These are phyloP conservation scores for Aegilops sharonensis DNA, from an alignment of 176 grass and related monocot genomes.

Conservation along the genomic window DNA sequence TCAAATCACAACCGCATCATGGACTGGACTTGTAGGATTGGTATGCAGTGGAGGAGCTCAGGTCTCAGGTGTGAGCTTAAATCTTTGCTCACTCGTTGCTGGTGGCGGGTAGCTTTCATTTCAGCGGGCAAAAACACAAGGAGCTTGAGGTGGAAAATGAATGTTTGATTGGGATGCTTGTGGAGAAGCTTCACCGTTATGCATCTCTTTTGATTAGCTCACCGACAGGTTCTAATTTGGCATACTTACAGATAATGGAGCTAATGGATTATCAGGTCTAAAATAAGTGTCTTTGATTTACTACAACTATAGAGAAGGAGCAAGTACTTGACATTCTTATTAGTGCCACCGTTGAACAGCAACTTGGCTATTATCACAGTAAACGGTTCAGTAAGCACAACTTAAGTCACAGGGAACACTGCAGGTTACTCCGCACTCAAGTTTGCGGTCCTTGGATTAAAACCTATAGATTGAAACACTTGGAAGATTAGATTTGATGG, in stretches of 20 bases:
- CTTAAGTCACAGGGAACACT: not conserved
- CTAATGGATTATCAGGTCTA: too few species aligned
- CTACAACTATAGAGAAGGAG: too few species aligned
- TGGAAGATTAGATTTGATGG: not conserved
- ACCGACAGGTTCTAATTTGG: not conserved
- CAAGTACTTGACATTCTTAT: too few species aligned
- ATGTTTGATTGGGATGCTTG: not conserved
- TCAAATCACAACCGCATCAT: not conserved
- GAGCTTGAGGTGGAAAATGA: slow-evolving; percentile 16
- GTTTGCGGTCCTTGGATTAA: not conserved
- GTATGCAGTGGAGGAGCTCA: slow-evolving; percentile 3
- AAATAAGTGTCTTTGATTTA: too few species aligned
- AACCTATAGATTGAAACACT: not conserved
- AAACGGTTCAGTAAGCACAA: not conserved
- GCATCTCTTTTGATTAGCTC: not conserved
- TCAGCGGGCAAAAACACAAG: not conserved
- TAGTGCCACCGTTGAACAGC: too few species aligned
- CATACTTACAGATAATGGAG: not conserved
- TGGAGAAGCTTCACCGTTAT: slow-evolving; percentile 8
- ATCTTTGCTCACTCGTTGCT: slow-evolving; percentile 30
- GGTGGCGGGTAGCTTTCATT: slow-evolving; percentile 30
- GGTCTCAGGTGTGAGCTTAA: not conserved
- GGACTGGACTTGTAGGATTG: too few species aligned
- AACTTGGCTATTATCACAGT: not conserved
- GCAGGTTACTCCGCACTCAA: not conserved